phyloP scores from a whole-genome alignment of 306 rosid species.

The Prinsepia uniflora region DNA sequence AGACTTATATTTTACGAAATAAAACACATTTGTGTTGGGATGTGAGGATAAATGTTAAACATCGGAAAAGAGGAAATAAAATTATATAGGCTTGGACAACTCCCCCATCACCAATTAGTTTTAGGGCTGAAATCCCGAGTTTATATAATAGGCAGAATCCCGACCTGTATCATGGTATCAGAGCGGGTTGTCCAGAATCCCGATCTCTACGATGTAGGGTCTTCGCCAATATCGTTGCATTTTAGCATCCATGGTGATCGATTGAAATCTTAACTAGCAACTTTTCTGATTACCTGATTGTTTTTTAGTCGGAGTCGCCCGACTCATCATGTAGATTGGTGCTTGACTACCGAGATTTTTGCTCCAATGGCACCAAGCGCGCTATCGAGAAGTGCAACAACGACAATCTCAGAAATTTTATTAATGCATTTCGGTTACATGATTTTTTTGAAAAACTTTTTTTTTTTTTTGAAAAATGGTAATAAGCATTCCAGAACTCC shows the following conservation, averaged over 20 bases:
- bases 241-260: not conserved
- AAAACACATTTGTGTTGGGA: not conserved
- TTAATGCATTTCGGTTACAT: no score
- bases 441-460: no score
- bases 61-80: no score
- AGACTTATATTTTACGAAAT: not conserved
- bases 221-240: not conserved
- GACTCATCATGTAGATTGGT: slow-evolving; percentile 12
- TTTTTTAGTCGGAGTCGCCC: slow-evolving; percentile 16
- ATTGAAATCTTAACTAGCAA: not conserved
- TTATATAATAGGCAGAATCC: no score
- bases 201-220: not conserved
- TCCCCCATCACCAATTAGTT: no score
- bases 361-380: slow-evolving; percentile 2
- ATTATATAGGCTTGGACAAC: no score
- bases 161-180: no score
- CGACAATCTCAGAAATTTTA: not conserved
- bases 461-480: no score
- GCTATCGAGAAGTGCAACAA: not conserved
- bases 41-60: no score
- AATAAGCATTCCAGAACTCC: no score
- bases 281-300: slow-evolving; percentile 26
- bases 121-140: no score
- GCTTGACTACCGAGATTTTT: not conserved
- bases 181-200: no score